Percentiles rank a stretch among this genome's conserved stretches.
phyloP scores from a whole-genome alignment of 2,329 filamentous ascomycete genomes.

The Thermomyces lanuginosus region DNA sequence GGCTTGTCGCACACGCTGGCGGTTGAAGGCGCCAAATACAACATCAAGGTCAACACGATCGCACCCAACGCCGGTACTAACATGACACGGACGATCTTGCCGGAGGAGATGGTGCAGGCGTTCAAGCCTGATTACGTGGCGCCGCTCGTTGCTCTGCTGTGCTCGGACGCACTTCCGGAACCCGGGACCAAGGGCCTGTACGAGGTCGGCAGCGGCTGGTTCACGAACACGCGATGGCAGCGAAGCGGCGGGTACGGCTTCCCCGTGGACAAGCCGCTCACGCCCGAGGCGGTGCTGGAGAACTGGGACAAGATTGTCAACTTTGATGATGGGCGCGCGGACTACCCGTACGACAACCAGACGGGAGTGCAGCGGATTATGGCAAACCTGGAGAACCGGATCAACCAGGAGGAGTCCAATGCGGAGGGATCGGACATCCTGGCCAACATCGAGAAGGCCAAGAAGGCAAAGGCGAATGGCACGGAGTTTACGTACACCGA shows the following conservation, averaged over 20 bases:
- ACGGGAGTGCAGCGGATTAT: constrained; percentile 65
- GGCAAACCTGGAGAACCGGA: constrained; percentile 70
- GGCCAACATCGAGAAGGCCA: constrained; percentile 57
- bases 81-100: constrained; percentile 88
- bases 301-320: constrained; percentile 64
- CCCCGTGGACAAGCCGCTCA: constrained; percentile 67
- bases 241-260: constrained; percentile 77
- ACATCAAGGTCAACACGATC: constrained; percentile 96
- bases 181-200: constrained; percentile 74
- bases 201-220: constrained; percentile 91
- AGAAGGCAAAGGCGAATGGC: constrained; percentile 53
- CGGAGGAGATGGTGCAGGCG: constrained; percentile 92
- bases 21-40: constrained; percentile 87
- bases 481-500: constrained; percentile 73
- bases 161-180: constrained; percentile 70
- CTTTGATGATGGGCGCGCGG: constrained; percentile 75
- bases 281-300: constrained; percentile 66
- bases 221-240: constrained; percentile 86
- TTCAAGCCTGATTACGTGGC: constrained; percentile 99
- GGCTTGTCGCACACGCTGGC: constrained; percentile 89
- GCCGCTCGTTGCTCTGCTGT: constrained; percentile 74
- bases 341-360: constrained; percentile 65
- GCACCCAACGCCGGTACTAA: constrained; percentile 91
- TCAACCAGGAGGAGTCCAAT: constrained; percentile 32
- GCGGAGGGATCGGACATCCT: constrained; percentile 40